A percentile compares a stretch with the other conserved stretches of the same genome.
These are phyloP conservation scores for Sporobolomyces roseus DNA, from an alignment of 768 basidiomycete species.

Conservation along the genomic window DNA sequence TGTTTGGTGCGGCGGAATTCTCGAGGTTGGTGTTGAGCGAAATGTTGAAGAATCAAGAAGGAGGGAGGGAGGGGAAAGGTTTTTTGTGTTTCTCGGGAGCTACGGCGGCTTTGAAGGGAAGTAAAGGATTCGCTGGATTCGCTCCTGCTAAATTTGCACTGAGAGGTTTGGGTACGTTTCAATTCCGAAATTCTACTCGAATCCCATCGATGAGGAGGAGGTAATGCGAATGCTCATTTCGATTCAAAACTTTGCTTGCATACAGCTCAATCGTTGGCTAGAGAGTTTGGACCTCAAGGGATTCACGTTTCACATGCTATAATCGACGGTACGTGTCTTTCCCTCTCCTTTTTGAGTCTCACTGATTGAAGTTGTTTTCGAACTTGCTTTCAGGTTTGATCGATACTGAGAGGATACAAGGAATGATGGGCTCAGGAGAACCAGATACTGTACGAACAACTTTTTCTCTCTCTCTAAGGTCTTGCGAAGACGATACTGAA, in stretches of 20 bases:
- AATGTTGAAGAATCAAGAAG: not conserved
- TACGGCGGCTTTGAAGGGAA: constrained; percentile 43
- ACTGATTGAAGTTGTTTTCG: no score
- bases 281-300: constrained; percentile 44
- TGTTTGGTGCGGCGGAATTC: not conserved
- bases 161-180: constrained; percentile 20
- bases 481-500: not conserved
- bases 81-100: constrained; percentile 33
- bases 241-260: no score
- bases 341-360: no score
- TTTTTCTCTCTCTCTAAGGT: not conserved
- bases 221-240: no score
- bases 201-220: no score
- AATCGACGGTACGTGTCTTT: constrained; percentile 40
- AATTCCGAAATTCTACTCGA: no score
- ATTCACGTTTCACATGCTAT: constrained; percentile 45
- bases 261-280: constrained; percentile 42
- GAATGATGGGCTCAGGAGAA: not conserved
- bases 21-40: no score
- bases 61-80: no score
- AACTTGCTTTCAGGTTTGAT: constrained; percentile 32
- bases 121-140: constrained; percentile 42
- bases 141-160: constrained; percentile 44
- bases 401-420: constrained; percentile 22
- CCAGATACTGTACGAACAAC: not conserved